phyloP scores from a whole-genome alignment of 805 yeast genomes.

The Cyberlindnera mycetangii region DNA sequence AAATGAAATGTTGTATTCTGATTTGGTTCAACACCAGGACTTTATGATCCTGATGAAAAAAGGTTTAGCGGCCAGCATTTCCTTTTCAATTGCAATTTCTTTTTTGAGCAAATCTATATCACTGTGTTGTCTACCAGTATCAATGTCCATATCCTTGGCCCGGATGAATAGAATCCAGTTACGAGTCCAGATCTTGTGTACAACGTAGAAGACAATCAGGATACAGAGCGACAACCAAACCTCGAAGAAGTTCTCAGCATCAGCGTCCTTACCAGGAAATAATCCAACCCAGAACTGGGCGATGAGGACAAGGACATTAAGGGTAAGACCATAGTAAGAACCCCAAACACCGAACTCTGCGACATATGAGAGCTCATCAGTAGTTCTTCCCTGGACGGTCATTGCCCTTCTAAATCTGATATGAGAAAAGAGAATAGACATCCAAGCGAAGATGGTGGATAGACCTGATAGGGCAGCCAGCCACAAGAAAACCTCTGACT shows the following conservation, averaged over 20 bases:
- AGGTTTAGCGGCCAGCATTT: neutral
- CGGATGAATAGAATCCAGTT: constrained; percentile 39
- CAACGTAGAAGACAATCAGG: neutral
- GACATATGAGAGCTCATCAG: constrained; percentile 60
- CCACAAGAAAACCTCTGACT: constrained; percentile 60
- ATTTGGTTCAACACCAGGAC: neutral
- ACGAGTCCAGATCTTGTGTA: constrained; percentile 52
- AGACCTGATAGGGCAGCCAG: constrained; percentile 60
- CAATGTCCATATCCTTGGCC: constrained; percentile 23
- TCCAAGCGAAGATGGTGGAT: constrained; percentile 62
- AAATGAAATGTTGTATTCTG: no score
- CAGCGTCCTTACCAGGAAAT: constrained; percentile 50
- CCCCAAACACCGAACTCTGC: constrained; percentile 69
- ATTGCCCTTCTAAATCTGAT: constrained; percentile 64
- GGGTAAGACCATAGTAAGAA: constrained; percentile 53
- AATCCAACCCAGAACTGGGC: constrained; percentile 83
- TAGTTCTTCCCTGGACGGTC: constrained; percentile 54
- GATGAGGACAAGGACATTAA: constrained; percentile 58
- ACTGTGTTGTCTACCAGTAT: constrained; percentile 18
- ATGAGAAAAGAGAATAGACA: constrained; percentile 54
- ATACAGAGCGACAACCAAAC: neutral
- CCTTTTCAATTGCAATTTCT: neutral
- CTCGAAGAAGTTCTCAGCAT: neutral
- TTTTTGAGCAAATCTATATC: neutral
- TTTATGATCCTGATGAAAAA: neutral